Evolutionary conservation across 2,329 filamentous ascomycete species (phyloP).

Genomic region (Penicillium sclerotiorum): DNA sequence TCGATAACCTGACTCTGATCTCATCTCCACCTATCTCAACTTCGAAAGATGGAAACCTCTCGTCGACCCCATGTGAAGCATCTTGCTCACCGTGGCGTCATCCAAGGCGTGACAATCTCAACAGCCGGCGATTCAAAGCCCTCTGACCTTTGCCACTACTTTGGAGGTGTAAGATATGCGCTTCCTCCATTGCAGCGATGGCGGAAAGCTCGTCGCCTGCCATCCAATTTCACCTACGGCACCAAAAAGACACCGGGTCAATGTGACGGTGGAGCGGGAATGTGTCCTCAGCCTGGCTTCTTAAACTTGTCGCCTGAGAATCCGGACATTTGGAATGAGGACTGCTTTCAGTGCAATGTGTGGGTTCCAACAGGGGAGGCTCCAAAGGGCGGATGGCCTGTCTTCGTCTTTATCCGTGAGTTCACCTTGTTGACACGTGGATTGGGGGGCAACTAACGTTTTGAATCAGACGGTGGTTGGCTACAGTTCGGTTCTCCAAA

Average conservation of each 20-base stretch:
- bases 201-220: slow-evolving; percentile 51
- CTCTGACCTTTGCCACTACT: slow-evolving; percentile 51
- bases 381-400: slow-evolving; percentile 56
- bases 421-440: slow-evolving; percentile 5
- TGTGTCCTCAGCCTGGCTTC: slow-evolving; percentile 56
- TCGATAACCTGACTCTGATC: too few relatives aligned
- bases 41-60: slow-evolving; percentile 25
- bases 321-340: slow-evolving; percentile 49
- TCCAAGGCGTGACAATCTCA: slow-evolving; percentile 53
- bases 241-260: slow-evolving; percentile 50
- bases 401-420: slow-evolving; percentile 60
- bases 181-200: slow-evolving; percentile 56
- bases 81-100: slow-evolving; percentile 47
- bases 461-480: slow-evolving; percentile 61
- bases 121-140: slow-evolving; percentile 28
- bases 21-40: too few relatives aligned
- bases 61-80: slow-evolving; percentile 26
- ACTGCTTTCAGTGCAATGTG: slow-evolving; percentile 60
- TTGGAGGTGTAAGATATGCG: slow-evolving; percentile 60
- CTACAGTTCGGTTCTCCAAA: slow-evolving; percentile 60
- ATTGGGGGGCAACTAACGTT: neutral
- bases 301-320: slow-evolving; percentile 25
- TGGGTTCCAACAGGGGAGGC: slow-evolving; percentile 55
- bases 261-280: slow-evolving; percentile 41
- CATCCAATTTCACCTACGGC: slow-evolving; percentile 55